phyloP scores from a whole-genome alignment of 352 stramenopile genomes.

The Phytophthora idaei region DNA sequence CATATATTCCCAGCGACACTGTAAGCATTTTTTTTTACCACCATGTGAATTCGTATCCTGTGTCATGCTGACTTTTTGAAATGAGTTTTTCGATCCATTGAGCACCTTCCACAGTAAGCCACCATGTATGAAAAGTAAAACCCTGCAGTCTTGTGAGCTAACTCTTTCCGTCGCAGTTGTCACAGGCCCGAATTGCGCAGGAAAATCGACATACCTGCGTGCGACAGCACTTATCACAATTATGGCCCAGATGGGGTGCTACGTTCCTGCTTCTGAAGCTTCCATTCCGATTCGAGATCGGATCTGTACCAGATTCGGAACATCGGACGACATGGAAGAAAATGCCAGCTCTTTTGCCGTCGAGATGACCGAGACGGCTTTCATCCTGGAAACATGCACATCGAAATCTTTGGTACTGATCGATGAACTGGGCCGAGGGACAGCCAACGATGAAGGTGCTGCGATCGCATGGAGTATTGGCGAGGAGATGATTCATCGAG shows the following conservation, averaged over 20 bases:
- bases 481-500: constrained; percentile 76
- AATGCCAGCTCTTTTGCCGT: constrained; percentile 92
- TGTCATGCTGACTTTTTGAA: neutral
- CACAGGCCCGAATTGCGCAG: constrained; percentile 90
- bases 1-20: constrained; percentile 89
- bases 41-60: neutral
- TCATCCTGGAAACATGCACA: constrained; percentile 82
- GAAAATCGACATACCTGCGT: constrained; percentile 92
- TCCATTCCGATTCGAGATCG: constrained; percentile 85
- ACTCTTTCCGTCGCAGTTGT: constrained; percentile 59
- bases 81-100: constrained; percentile 74
- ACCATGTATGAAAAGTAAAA: neutral
- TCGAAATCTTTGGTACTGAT: constrained; percentile 85
- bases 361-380: constrained; percentile 91
- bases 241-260: constrained; percentile 91
- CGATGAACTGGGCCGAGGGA: constrained; percentile 92
- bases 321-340: constrained; percentile 93
- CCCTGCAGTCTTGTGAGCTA: constrained; percentile 1
- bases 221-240: constrained; percentile 89
- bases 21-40: constrained; percentile 32
- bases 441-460: constrained; percentile 88
- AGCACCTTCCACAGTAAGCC: constrained; percentile 73
- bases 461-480: constrained; percentile 90
- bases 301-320: constrained; percentile 92
- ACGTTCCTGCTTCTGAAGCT: constrained; percentile 85